A percentile compares a stretch with the other conserved stretches of the same genome.
Conservation (phyloP, 129 eudicot species). For the Calendula officinalis region DNA sequence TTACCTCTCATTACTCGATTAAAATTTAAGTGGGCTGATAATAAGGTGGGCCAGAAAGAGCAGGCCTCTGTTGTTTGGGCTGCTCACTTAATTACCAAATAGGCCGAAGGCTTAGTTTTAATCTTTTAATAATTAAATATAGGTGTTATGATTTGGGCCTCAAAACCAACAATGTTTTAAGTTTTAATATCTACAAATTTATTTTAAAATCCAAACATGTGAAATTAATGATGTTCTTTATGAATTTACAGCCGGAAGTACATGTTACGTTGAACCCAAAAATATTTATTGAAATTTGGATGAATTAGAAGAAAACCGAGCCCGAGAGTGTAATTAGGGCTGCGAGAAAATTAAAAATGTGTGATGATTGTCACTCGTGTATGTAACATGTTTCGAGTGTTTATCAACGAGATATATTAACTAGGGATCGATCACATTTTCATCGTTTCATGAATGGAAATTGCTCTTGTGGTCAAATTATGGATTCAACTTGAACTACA, state of each 20-base stretch:
- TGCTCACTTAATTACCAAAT: too few relatives aligned
- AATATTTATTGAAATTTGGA: constrained; percentile 33
- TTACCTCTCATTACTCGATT: too few relatives aligned
- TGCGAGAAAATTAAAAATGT: constrained; percentile 46
- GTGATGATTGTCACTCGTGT: constrained; percentile 55
- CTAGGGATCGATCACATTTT: constrained; percentile 45
- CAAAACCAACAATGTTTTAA: too few relatives aligned
- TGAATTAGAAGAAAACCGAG: constrained; percentile 35
- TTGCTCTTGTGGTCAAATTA: constrained; percentile 44
- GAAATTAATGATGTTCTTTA: constrained; percentile 22
- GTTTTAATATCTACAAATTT: too few relatives aligned
- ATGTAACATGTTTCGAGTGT: constrained; percentile 43
- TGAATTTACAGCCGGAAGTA: constrained; percentile 48
- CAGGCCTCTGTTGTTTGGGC: too few relatives aligned
- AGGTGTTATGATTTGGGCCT: too few relatives aligned
- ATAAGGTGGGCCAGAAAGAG: too few relatives aligned
- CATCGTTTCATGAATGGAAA: constrained; percentile 46
- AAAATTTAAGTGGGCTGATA: too few relatives aligned
- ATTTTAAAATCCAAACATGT: too few relatives aligned
- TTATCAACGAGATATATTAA: constrained; percentile 41
- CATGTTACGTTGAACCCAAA: constrained; percentile 31
- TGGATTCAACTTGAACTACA: not conserved
- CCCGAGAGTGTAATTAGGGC: constrained; percentile 41
- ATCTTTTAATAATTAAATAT: too few relatives aligned
- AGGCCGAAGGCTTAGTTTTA: too few relatives aligned